Percentiles rank a stretch among this genome's conserved stretches.
These are phyloP conservation scores for Thinopyrum elongatum DNA, from an alignment of 176 grass and related monocot genomes.

Conservation along the genomic window DNA sequence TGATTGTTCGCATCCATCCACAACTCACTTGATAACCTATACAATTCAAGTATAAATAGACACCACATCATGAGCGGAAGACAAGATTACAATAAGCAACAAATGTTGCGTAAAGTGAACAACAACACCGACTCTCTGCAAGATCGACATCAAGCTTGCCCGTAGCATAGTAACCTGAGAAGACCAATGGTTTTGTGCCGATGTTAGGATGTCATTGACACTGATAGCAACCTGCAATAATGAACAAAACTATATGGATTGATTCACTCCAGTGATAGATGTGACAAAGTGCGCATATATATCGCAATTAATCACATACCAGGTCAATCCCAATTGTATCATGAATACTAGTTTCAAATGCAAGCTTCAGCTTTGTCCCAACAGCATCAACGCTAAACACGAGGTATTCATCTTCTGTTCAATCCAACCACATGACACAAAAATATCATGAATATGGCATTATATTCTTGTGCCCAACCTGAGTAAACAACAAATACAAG, in stretches of 20 bases:
- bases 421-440: conserved; percentile 1
- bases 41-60: conserved; percentile 14
- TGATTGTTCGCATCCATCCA: conserved; percentile 79
- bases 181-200: conserved; percentile 79
- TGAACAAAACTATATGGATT: not conserved
- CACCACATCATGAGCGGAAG: not conserved
- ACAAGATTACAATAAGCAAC: not conserved
- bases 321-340: conserved; percentile 94
- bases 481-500: not conserved
- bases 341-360: conserved; percentile 86
- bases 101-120: not conserved
- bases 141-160: conserved; percentile 86
- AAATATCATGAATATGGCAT: not conserved
- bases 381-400: conserved; percentile 74
- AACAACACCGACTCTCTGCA: conserved; percentile 48
- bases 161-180: conserved; percentile 74
- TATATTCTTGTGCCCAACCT: not conserved
- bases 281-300: not conserved
- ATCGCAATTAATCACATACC: conserved; percentile 36
- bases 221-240: conserved; percentile 84
- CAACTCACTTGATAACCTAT: conserved; percentile 89
- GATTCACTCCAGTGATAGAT: not conserved
- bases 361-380: conserved; percentile 95
- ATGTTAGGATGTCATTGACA: conserved; percentile 91
- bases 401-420: conserved; percentile 67